These are phyloP conservation scores for Rhodotorula sp. DNA, from an alignment of 1,284 basidiomycete species.

Conservation along the genomic window DNA sequence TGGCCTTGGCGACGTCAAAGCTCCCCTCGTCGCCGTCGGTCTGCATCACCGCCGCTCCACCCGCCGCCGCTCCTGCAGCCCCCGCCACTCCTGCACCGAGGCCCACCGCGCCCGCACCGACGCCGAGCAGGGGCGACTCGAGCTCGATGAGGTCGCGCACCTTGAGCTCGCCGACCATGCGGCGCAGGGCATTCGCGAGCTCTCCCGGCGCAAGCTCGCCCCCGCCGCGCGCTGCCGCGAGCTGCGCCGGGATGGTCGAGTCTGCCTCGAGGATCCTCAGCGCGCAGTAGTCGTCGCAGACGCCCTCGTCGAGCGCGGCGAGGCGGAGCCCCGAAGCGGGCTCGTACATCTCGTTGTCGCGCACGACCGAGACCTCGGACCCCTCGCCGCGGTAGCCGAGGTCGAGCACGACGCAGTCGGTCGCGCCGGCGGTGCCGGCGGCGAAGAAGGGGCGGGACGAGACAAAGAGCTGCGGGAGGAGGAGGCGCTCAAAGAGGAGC, in stretches of 20 bases:
- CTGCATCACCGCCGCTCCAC: slow-evolving; percentile 43
- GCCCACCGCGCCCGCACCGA: slow-evolving; percentile 45
- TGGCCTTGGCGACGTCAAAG: slow-evolving; percentile 58
- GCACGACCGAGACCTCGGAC: slow-evolving; percentile 75
- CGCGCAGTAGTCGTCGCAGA: slow-evolving; percentile 76
- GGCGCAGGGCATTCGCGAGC: slow-evolving; percentile 30
- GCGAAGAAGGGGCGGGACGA: slow-evolving; percentile 74
- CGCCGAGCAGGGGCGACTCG: slow-evolving; percentile 49
- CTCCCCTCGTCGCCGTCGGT: slow-evolving; percentile 80
- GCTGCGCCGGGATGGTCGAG: slow-evolving; percentile 3
- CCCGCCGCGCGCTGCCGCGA: neutral
- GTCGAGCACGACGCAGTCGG: slow-evolving; percentile 76
- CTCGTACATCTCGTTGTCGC: slow-evolving; percentile 71
- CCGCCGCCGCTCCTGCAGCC: slow-evolving; percentile 60
- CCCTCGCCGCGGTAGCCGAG: slow-evolving; percentile 65
- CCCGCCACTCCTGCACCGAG: neutral
- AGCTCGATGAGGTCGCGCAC: slow-evolving; percentile 50
- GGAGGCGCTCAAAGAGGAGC: slow-evolving; percentile 94
- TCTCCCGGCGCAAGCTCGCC: slow-evolving; percentile 16
- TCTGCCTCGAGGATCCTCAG: slow-evolving; percentile 53
- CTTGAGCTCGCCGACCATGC: slow-evolving; percentile 63
- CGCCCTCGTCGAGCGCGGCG: slow-evolving; percentile 65
- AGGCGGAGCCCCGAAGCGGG: slow-evolving; percentile 59
- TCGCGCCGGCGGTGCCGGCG: slow-evolving; percentile 72
- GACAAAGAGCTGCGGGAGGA: slow-evolving; percentile 79